Evolutionary conservation across 129 eudicot genomes (phyloP), one percentile per base, ranked within the genome.

Genomic region (Chrysanthemum seticuspe): DNA sequence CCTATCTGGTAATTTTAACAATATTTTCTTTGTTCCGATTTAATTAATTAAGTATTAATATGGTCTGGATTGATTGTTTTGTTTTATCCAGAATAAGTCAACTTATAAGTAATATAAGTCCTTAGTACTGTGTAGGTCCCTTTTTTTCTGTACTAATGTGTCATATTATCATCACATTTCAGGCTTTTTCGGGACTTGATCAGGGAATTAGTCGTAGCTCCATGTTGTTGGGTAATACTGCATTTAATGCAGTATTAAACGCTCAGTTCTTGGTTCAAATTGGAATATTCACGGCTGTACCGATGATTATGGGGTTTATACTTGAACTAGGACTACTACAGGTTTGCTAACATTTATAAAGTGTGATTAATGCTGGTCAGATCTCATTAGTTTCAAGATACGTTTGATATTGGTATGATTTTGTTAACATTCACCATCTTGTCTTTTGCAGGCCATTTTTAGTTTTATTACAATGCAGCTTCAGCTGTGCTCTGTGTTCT

Each of bases 141-240:
- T 71, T 54, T 14, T 18, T 61, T 34, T 45, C 29, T 6, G 14
- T 60, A 71, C 31, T 68, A 61, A 79, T 67, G 72, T 44, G 45
- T 67, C 19, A 60, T 45, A 44, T 11, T 51, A 49, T 71, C 4
- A n/a, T 50, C 59, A 77, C 47, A 74, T 72, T 75, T 45, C 89
- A 95, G 99, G 97, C 99, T 11, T 88, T 91, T 71, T 95, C 99
- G 15, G 96, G 99, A 61, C 85, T 95, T 79, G 99, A 91, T 88
- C 55, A 65, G 66, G 96, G 90, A 76, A 88, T 95, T 71, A 84
- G 88, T 72, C 31, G 12, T 14, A 23, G 59, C 65, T 93, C 93
- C 45, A 56, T 13, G 50, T 34, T 85, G 49, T 68, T 88, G 77
- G 96, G 97, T 58, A 95, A 86, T 79, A 95, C 99, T 49, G 93